phyloP scores from a whole-genome alignment of 768 basidiomycete species.

The Tubosaeta sp. region DNA sequence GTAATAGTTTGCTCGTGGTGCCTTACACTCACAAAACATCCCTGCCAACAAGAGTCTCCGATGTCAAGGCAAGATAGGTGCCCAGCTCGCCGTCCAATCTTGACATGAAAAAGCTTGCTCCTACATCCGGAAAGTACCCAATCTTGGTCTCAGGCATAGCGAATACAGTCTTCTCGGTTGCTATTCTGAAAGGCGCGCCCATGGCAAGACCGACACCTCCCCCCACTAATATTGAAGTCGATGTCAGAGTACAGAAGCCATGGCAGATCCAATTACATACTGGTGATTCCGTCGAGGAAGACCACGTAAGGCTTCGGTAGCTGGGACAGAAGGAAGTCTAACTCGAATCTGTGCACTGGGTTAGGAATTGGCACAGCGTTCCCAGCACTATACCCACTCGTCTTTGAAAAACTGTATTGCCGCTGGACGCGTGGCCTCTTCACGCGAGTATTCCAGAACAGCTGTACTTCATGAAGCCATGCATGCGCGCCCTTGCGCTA shows the following conservation, averaged over 20 bases:
- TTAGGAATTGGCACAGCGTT: conserved; percentile 6
- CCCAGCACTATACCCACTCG: conserved; percentile 56
- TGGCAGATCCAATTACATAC: conserved; percentile 43
- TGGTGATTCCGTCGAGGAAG: conserved; percentile 86
- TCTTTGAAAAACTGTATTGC: conserved; percentile 88
- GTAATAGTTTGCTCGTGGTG: conserved; percentile 5
- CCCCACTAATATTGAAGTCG: conserved; percentile 60
- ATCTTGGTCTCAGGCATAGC: conserved; percentile 98
- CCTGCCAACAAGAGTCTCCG: conserved; percentile 65
- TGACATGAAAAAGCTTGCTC: conserved; percentile 84
- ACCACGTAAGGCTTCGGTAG: conserved; percentile 87
- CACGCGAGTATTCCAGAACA: conserved; percentile 49
- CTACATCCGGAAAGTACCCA: conserved; percentile 90
- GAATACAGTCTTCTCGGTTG: conserved; percentile 87
- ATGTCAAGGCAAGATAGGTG: conserved; percentile 90
- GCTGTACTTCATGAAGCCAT: conserved; percentile 34
- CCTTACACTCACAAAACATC: conserved; percentile 71
- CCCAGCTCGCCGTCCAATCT: conserved; percentile 89
- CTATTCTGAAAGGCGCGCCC: conserved; percentile 84
- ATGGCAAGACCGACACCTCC: conserved; percentile 89
- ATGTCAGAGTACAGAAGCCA: not conserved
- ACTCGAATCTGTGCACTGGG: conserved; percentile 57
- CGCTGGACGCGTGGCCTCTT: conserved; percentile 47
- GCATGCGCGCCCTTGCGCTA: not conserved
- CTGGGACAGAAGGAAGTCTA: conserved; percentile 68